A percentile compares a stretch with the other conserved stretches of the same genome.
Evolutionary conservation across 2,329 filamentous ascomycete genomes (phyloP).

Genomic region (Aspergillus chevalieri): DNA sequence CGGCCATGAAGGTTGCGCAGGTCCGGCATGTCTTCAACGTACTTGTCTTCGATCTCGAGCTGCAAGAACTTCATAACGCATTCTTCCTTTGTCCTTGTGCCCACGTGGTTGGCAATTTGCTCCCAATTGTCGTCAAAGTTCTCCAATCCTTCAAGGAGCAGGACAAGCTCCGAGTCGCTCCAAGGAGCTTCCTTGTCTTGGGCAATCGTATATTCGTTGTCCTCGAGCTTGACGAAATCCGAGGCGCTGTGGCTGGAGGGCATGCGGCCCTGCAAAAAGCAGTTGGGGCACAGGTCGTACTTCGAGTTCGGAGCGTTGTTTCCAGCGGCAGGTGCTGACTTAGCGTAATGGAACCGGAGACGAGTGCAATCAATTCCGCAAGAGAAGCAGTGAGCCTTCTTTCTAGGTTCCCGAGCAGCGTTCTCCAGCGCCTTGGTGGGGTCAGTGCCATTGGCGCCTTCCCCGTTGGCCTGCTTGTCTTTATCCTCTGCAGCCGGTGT

Average conservation of each 20-base stretch:
- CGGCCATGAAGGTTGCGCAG: conserved; percentile 70
- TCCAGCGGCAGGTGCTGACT: conserved; percentile 51
- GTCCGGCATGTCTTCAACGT: conserved; percentile 69
- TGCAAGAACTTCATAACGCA: conserved; percentile 96
- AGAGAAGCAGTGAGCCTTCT: conserved; percentile 73
- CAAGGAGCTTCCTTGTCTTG: conserved; percentile 80
- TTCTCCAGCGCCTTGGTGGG: conserved; percentile 59
- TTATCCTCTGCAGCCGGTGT: conserved; percentile 62
- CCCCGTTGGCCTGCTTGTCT: conserved; percentile 63
- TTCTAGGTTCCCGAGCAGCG: conserved; percentile 57
- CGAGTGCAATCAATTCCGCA: conserved; percentile 86
- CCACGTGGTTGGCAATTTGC: conserved; percentile 84
- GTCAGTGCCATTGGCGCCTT: conserved; percentile 63
- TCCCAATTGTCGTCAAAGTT: conserved; percentile 95
- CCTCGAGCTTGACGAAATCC: conserved; percentile 85
- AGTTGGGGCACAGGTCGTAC: conserved; percentile 86
- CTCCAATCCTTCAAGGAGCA: conserved; percentile 84
- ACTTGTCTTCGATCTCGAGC: conserved; percentile 95
- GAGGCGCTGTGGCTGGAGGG: conserved; percentile 70
- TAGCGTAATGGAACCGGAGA: conserved; percentile 64
- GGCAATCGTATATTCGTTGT: conserved; percentile 72
- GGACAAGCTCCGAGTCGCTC: conserved; percentile 84
- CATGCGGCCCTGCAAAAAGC: conserved; percentile 77
- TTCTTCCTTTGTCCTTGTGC: conserved; percentile 85
- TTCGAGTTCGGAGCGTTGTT: conserved; percentile 55